Percentiles rank a stretch among this genome's conserved stretches.
Conservation (phyloP, 2,329 filamentous ascomycete species). For the Ascochyta koolunga region DNA sequence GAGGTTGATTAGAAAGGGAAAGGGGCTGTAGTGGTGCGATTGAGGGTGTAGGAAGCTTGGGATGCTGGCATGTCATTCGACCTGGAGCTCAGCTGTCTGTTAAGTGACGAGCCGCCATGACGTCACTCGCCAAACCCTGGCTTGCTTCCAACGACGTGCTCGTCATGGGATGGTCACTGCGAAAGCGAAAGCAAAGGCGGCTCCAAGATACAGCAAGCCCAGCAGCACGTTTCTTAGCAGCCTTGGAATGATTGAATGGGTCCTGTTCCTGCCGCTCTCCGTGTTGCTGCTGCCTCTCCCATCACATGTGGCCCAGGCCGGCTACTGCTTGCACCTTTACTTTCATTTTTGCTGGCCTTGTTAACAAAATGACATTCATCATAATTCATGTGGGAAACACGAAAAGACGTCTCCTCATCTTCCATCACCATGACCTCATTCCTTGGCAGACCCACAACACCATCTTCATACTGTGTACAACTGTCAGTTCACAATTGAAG, state of each 20-base stretch:
- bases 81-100: slow-evolving; percentile 6
- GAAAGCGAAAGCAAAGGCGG: too few relatives aligned
- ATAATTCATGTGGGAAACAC: neutral
- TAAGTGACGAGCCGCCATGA: slow-evolving; percentile 5
- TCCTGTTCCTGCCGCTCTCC: neutral
- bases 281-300: neutral
- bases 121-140: slow-evolving; percentile 15
- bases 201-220: neutral
- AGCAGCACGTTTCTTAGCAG: neutral
- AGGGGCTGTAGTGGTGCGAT: neutral
- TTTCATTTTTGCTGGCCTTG: neutral
- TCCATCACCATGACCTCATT: slow-evolving; percentile 6
- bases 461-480: neutral
- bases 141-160: slow-evolving; percentile 5
- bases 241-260: neutral
- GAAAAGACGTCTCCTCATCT: neutral
- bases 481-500: too few relatives aligned
- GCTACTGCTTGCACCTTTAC: neutral
- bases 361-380: neutral
- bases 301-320: neutral
- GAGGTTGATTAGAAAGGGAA: neutral
- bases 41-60: neutral
- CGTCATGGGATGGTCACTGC: slow-evolving; percentile 14
- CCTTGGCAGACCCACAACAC: slow-evolving; percentile 6
- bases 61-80: neutral